Evolutionary conservation across 768 basidiomycete genomes (phyloP).

Genomic region (Tylopilus rubrobrunneus): DNA sequence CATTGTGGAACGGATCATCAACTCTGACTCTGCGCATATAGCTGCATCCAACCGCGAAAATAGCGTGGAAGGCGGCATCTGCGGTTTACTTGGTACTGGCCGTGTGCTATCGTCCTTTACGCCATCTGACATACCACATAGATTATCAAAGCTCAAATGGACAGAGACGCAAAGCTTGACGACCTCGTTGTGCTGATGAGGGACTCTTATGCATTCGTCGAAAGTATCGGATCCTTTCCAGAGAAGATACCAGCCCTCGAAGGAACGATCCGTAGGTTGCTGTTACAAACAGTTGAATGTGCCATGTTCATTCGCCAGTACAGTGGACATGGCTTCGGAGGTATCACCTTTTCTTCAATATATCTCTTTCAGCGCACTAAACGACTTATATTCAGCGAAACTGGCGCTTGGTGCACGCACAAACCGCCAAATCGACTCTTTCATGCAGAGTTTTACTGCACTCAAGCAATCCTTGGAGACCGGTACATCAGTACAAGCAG

Average conservation of each 20-base stretch:
- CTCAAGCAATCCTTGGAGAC: slow-evolving; percentile 27
- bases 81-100: slow-evolving; percentile 25
- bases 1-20: too few relatives aligned
- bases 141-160: slow-evolving; percentile 29
- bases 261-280: slow-evolving; percentile 21
- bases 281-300: slow-evolving; percentile 35
- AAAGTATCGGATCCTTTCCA: slow-evolving; percentile 25
- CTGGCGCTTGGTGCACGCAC: slow-evolving; percentile 17
- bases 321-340: slow-evolving; percentile 31
- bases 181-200: slow-evolving; percentile 30
- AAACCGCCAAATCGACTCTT: slow-evolving; percentile 19
- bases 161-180: slow-evolving; percentile 22
- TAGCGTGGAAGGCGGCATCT: slow-evolving; percentile 29
- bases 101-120: background rate
- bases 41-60: slow-evolving; percentile 24
- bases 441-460: slow-evolving; percentile 18
- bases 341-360: slow-evolving; percentile 15
- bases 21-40: background rate
- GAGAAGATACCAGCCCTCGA: slow-evolving; percentile 28
- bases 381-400: slow-evolving; percentile 7
- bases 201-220: slow-evolving; percentile 30
- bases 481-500: slow-evolving; percentile 21
- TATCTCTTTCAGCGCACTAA: slow-evolving; percentile 6
- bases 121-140: slow-evolving; percentile 12
- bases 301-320: slow-evolving; percentile 36